Percentiles rank a stretch among this genome's conserved stretches.
These are phyloP conservation scores for Sanghuangporus weigelae DNA, from an alignment of 1,284 basidiomycete genomes.

Conservation along the genomic window DNA sequence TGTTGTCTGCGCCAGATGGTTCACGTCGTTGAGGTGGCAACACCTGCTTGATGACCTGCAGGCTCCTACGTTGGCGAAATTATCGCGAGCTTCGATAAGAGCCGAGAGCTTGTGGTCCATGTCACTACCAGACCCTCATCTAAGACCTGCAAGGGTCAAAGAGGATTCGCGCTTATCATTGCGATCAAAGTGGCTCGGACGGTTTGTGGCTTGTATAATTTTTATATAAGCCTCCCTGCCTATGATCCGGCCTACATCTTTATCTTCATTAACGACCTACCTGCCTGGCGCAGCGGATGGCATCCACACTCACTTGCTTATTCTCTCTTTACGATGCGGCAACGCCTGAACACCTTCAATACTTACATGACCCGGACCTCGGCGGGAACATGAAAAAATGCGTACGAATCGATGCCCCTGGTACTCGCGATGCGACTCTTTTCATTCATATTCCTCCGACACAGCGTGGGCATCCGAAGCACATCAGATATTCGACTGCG, in stretches of 20 bases:
- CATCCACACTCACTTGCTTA: conserved; percentile 1
- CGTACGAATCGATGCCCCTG: not conserved
- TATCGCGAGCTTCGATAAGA: not conserved
- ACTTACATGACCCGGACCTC: not conserved
- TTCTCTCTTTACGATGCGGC: conserved; percentile 1
- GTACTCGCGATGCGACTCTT: not conserved
- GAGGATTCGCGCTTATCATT: not conserved
- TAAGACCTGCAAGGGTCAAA: not conserved
- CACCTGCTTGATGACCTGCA: not conserved
- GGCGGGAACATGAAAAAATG: conserved; percentile 1
- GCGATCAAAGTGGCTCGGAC: not conserved
- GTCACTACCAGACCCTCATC: not conserved
- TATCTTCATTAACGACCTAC: not conserved
- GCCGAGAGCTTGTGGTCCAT: not conserved
- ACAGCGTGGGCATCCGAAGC: not conserved
- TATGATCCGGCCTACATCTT: not conserved
- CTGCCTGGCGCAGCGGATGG: not conserved
- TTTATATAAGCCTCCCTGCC: not conserved
- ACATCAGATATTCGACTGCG: not conserved
- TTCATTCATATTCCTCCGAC: conserved; percentile 3
- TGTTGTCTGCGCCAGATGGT: conserved; percentile 6
- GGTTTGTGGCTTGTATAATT: not conserved
- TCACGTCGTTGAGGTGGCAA: not conserved
- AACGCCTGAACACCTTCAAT: not conserved
- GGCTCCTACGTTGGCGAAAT: not conserved